These are phyloP conservation scores for Zymoseptoria pseudotritici DNA, from an alignment of 2,329 filamentous ascomycete species.

Conservation along the genomic window DNA sequence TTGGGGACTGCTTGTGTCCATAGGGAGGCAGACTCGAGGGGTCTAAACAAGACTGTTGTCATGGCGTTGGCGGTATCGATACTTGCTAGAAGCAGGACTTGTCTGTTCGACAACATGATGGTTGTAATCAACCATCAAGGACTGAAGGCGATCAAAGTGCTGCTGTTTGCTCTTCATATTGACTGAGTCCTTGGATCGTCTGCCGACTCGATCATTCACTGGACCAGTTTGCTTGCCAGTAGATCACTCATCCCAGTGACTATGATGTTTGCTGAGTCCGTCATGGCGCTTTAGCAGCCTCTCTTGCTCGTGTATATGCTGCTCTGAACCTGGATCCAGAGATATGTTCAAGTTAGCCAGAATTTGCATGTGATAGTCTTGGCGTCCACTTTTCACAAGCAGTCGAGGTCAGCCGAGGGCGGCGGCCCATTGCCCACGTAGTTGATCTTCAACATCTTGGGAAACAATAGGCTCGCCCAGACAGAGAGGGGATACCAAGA, in stretches of 20 bases:
- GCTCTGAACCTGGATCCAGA: no score
- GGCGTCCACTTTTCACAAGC: no score
- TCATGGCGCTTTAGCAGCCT: no score
- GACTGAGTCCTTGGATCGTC: neutral
- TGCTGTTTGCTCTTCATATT: neutral
- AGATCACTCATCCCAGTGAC: neutral
- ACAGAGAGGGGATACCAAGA: no score
- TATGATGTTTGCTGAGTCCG: neutral
- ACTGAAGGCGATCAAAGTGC: neutral
- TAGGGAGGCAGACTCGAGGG: neutral
- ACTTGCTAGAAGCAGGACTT: neutral
- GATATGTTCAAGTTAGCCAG: no score
- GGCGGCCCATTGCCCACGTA: no score
- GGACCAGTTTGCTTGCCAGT: neutral
- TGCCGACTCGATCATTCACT: neutral
- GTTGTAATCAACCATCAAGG: neutral
- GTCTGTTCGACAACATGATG: neutral
- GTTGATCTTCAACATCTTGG: no score
- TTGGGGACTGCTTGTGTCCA: constrained; percentile 10
- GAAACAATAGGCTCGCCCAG: no score
- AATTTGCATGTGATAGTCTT: no score
- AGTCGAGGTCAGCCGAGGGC: no score
- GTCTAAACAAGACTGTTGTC: neutral
- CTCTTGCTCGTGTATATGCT: no score
- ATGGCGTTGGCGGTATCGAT: neutral